A percentile compares a stretch with the other conserved stretches of the same genome.
Evolutionary conservation across 2,329 filamentous ascomycete species (phyloP).

Genomic region (Simplicillium aogashimaense): DNA sequence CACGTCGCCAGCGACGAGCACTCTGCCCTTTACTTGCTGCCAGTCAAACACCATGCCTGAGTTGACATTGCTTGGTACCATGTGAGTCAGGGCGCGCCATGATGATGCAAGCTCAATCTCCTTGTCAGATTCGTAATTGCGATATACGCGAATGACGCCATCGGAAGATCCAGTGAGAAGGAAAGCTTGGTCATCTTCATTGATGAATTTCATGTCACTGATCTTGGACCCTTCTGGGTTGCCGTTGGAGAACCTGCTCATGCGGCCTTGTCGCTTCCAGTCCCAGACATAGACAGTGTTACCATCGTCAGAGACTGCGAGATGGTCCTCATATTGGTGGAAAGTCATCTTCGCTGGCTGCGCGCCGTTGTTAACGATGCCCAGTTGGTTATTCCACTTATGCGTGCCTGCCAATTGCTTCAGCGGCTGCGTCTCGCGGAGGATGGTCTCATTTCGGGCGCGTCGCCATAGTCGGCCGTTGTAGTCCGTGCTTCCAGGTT

Average conservation of each 20-base stretch:
- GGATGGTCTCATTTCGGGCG: constrained; percentile 84
- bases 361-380: constrained; percentile 78
- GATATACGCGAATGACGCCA: constrained; percentile 86
- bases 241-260: constrained; percentile 86
- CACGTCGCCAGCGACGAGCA: constrained; percentile 92
- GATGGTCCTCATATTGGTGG: constrained; percentile 94
- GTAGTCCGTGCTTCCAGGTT: constrained; percentile 92
- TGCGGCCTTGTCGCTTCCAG: constrained; percentile 66
- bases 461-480: constrained; percentile 90
- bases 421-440: constrained; percentile 84
- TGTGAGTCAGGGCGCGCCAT: constrained; percentile 86
- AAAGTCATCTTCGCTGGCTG: constrained; percentile 92
- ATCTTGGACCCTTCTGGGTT: constrained; percentile 88
- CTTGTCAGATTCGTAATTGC: constrained; percentile 73
- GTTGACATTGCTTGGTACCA: constrained; percentile 88
- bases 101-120: constrained; percentile 78
- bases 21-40: constrained; percentile 94
- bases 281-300: constrained; percentile 92
- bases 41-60: constrained; percentile 96
- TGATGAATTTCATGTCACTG: constrained; percentile 93
- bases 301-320: constrained; percentile 85
- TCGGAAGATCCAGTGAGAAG: constrained; percentile 93
- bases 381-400: constrained; percentile 75
- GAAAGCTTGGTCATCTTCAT: constrained; percentile 93
- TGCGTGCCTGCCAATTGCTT: constrained; percentile 80